These are phyloP conservation scores for Torulaspora indica DNA, from an alignment of 805 yeast species.

Conservation along the genomic window DNA sequence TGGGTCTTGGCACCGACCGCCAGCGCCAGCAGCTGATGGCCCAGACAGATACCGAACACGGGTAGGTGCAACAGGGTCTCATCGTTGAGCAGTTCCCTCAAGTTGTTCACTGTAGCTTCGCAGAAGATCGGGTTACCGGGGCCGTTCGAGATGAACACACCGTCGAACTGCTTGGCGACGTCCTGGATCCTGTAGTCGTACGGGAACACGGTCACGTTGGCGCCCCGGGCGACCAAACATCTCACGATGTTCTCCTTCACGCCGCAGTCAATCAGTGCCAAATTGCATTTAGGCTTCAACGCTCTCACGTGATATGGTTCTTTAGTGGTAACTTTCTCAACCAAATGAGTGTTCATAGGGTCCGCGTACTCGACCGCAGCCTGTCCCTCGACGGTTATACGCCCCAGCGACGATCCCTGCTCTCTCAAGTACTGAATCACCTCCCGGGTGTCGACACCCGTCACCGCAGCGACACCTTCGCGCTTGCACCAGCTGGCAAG, in stretches of 20 bases:
- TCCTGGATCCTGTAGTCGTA: constrained; percentile 90
- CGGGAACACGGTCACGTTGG: constrained; percentile 94
- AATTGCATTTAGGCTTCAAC: constrained; percentile 46
- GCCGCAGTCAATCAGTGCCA: constrained; percentile 96
- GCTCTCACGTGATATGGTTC: constrained; percentile 87
- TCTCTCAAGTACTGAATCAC: constrained; percentile 90
- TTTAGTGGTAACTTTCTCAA: constrained; percentile 89
- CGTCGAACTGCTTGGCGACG: constrained; percentile 88
- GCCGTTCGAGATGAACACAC: constrained; percentile 90
- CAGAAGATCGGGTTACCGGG: constrained; percentile 98
- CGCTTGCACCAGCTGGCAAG: constrained; percentile 94
- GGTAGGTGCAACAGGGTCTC: constrained; percentile 59
- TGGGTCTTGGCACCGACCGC: constrained; percentile 92
- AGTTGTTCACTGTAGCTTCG: constrained; percentile 65
- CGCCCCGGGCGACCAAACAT: constrained; percentile 91
- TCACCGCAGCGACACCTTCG: constrained; percentile 91
- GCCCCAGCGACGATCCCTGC: constrained; percentile 90
- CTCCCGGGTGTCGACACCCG: constrained; percentile 97
- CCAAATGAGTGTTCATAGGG: constrained; percentile 86
- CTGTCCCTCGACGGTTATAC: constrained; percentile 65
- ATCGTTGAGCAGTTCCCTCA: constrained; percentile 64
- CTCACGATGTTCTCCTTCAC: constrained; percentile 96
- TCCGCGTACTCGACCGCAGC: constrained; percentile 60
- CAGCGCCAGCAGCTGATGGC: constrained; percentile 92
- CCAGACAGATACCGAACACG: constrained; percentile 95